phyloP scores from a whole-genome alignment of 495 filamentous ascomycete species.

The Cercophora samala region DNA sequence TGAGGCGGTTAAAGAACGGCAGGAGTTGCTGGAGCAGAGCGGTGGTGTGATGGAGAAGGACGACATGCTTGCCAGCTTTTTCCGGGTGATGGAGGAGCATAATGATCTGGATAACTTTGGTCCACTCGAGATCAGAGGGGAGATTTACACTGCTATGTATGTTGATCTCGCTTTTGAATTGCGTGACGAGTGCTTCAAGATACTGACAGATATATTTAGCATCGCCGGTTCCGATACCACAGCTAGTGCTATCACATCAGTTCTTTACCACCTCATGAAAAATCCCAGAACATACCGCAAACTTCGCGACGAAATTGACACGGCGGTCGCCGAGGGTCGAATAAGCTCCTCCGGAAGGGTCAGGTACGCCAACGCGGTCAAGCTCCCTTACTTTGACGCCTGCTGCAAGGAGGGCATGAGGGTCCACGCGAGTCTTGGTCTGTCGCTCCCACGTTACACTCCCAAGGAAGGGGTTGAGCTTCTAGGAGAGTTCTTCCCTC shows the following conservation, averaged over 20 bases:
- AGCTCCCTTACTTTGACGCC: conserved; percentile 57
- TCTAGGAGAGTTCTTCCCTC: conserved; percentile 48
- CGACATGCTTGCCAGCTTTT: not conserved
- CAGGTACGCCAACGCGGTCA: not conserved
- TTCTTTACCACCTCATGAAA: conserved; percentile 9
- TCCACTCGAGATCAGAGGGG: not conserved
- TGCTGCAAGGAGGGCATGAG: conserved; percentile 62
- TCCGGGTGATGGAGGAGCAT: not conserved
- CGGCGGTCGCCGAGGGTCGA: not conserved
- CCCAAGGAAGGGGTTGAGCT: conserved; percentile 48
- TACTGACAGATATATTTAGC: not conserved
- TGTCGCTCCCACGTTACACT: conserved; percentile 59
- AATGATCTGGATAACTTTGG: not conserved
- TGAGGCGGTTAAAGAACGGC: not conserved
- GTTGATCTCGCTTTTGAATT: not conserved
- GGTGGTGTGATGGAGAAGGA: not conserved
- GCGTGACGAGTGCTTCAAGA: not conserved
- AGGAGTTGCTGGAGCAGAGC: conserved; percentile 3
- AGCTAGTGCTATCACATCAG: conserved; percentile 2
- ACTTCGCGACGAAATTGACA: not conserved
- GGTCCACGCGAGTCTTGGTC: conserved; percentile 54
- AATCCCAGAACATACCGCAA: conserved; percentile 1
- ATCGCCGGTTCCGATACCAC: conserved; percentile 3
- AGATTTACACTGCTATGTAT: conserved; percentile 6
- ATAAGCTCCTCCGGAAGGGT: not conserved